Percentiles rank a stretch among this genome's conserved stretches.
Evolutionary conservation across 176 grass and related monocot species (phyloP).

Genomic region (Oryza meyeriana): DNA sequence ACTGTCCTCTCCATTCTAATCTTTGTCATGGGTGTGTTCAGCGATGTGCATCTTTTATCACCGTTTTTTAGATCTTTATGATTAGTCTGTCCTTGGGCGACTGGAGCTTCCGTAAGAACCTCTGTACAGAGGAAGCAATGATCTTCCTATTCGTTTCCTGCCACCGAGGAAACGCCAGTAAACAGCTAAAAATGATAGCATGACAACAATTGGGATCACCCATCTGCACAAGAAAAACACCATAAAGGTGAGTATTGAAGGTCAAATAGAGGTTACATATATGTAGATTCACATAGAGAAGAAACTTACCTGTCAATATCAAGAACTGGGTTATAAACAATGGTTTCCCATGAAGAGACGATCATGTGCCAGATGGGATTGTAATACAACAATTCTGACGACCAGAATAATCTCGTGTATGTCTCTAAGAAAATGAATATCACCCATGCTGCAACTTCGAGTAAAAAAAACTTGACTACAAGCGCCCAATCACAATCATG

Average conservation of each 20-base stretch:
- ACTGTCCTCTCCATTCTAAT: no score
- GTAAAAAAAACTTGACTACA: slow-evolving; percentile 69
- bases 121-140: slow-evolving; percentile 70
- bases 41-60: neutral
- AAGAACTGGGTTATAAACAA: slow-evolving; percentile 86
- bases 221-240: slow-evolving; percentile 52
- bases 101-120: slow-evolving; percentile 39
- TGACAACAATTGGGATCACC: slow-evolving; percentile 59
- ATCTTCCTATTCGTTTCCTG: slow-evolving; percentile 49
- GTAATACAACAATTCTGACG: slow-evolving; percentile 76
- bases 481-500: slow-evolving; percentile 77
- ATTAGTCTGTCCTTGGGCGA: slow-evolving; percentile 73
- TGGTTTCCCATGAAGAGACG: slow-evolving; percentile 74
- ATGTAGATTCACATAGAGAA: neutral
- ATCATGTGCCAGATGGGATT: slow-evolving; percentile 83
- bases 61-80: neutral
- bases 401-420: slow-evolving; percentile 91
- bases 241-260: neutral
- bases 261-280: neutral
- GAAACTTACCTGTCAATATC: slow-evolving; percentile 69
- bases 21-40: neutral
- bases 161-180: slow-evolving; percentile 82
- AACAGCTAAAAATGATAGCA: slow-evolving; percentile 39
- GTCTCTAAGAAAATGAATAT: slow-evolving; percentile 91
- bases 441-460: slow-evolving; percentile 79